Conservation (phyloP, 257 asterid genomes). For the Solanum etuberosum region DNA sequence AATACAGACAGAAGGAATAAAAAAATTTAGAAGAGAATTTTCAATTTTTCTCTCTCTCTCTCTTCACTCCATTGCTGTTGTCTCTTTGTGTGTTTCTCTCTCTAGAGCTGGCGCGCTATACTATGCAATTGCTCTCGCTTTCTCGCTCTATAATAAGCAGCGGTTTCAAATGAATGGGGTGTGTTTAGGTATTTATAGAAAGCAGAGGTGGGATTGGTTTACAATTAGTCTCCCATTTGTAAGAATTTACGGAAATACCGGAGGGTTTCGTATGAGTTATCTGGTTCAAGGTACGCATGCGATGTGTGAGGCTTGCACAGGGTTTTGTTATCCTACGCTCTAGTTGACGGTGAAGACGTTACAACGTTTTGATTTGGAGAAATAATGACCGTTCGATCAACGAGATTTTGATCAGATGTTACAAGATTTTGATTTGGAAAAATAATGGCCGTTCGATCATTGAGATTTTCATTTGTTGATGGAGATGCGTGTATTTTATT, state of each 20-base stretch:
- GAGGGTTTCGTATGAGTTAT: slow-evolving; percentile 7
- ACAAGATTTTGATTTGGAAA: not conserved
- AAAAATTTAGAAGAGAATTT: not conserved
- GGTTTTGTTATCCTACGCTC: slow-evolving; percentile 5
- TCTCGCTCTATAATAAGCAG: slow-evolving; percentile 26
- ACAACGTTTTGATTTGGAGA: not conserved
- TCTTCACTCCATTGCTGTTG: slow-evolving; percentile 10
- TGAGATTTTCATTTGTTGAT: not conserved
- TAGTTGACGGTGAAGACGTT: not conserved
- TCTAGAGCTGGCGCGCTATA: slow-evolving; percentile 1
- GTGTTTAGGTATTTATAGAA: slow-evolving; percentile 41
- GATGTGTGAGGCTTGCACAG: not conserved
- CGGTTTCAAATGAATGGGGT: slow-evolving; percentile 29
- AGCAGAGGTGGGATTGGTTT: not conserved
- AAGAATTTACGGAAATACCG: slow-evolving; percentile 39
- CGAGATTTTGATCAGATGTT: not conserved
- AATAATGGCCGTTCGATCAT: not conserved
- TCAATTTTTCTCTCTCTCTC: not conserved
- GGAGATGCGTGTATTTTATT: not conserved
- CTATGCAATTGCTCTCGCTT: not conserved
- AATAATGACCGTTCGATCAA: not conserved
- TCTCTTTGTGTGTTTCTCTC: slow-evolving; percentile 19
- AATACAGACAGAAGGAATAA: not conserved
- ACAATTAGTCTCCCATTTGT: slow-evolving; percentile 4
- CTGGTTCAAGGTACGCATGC: slow-evolving; percentile 5